Evolutionary conservation across 2,329 filamentous ascomycete species (phyloP).

Genomic region (Scedosporium apiospermum): DNA sequence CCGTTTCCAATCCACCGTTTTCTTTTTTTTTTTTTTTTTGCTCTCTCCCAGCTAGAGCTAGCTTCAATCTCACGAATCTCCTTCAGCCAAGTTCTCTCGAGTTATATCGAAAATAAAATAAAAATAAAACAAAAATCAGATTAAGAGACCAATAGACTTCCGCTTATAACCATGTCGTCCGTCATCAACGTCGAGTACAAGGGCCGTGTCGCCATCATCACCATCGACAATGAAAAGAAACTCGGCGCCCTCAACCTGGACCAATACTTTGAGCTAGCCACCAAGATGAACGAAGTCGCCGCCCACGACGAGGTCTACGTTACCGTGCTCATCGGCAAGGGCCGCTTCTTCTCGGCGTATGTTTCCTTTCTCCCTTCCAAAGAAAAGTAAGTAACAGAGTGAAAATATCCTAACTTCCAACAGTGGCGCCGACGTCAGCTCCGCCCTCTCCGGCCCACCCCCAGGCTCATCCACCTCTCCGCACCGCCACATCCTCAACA

Average conservation of each 20-base stretch:
- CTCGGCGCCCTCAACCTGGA: slow-evolving; percentile 70
- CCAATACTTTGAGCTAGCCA: slow-evolving; percentile 69
- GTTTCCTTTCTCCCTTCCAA: slow-evolving; percentile 17
- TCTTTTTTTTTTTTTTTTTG: too few relatives aligned
- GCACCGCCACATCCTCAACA: slow-evolving; percentile 46
- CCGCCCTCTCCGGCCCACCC: neutral
- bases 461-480: neutral
- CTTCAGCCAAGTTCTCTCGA: too few relatives aligned
- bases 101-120: neutral
- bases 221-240: slow-evolving; percentile 75
- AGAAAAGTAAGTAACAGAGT: slow-evolving; percentile 3
- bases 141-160: neutral
- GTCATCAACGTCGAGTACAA: slow-evolving; percentile 29
- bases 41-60: too few relatives aligned
- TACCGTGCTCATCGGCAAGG: slow-evolving; percentile 75
- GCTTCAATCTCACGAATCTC: too few relatives aligned
- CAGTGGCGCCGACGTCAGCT: slow-evolving; percentile 9
- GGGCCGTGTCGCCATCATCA: slow-evolving; percentile 57
- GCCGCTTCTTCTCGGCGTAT: slow-evolving; percentile 83
- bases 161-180: slow-evolving; percentile 7
- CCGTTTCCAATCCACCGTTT: too few relatives aligned
- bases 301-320: slow-evolving; percentile 70
- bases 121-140: neutral
- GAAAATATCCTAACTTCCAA: neutral
- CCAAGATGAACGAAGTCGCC: slow-evolving; percentile 68